These are phyloP conservation scores for Arabis alpina DNA, from an alignment of 345 rosid species.

Conservation along the genomic window DNA sequence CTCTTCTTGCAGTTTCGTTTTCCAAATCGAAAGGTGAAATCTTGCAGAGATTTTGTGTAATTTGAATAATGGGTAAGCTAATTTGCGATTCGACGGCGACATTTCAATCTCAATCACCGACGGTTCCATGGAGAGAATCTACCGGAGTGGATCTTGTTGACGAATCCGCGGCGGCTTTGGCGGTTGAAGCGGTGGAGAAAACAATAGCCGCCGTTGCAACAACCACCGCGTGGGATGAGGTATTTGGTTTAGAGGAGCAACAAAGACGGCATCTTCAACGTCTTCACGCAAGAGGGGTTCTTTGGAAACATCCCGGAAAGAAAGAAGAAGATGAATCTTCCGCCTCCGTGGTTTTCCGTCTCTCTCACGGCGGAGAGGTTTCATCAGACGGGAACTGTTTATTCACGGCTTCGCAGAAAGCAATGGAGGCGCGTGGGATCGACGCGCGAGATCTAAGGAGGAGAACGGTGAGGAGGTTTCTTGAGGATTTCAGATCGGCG, in stretches of 20 bases:
- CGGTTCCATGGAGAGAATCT: slow-evolving; percentile 63
- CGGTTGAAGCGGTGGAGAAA: slow-evolving; percentile 64
- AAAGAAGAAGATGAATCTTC: slow-evolving; percentile 51
- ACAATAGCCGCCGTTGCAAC: slow-evolving; percentile 22
- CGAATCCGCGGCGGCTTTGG: slow-evolving; percentile 50
- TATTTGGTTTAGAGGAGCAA: slow-evolving; percentile 85
- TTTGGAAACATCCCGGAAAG: slow-evolving; percentile 80
- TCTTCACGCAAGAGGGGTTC: slow-evolving; percentile 78
- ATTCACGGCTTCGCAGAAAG: slow-evolving; percentile 86
- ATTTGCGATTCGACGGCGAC: slow-evolving; percentile 77
- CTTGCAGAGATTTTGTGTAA: not conserved
- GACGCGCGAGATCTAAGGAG: slow-evolving; percentile 76
- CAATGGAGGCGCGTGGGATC: slow-evolving; percentile 73
- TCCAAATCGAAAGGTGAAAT: not conserved
- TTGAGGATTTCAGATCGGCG: slow-evolving; percentile 73
- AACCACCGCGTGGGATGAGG: slow-evolving; percentile 70
- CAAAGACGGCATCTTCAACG: slow-evolving; percentile 75
- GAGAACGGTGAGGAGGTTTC: slow-evolving; percentile 76
- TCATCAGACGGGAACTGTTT: slow-evolving; percentile 96
- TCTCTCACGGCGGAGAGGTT: slow-evolving; percentile 93
- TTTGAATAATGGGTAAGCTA: slow-evolving; percentile 72
- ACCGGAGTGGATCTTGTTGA: slow-evolving; percentile 56
- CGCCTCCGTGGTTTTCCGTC: slow-evolving; percentile 70
- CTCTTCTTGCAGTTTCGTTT: slow-evolving; percentile 25
- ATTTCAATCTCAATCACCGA: slow-evolving; percentile 68